Evolutionary conservation across 768 basidiomycete species (phyloP).

Genomic region (Inosperma sp.): DNA sequence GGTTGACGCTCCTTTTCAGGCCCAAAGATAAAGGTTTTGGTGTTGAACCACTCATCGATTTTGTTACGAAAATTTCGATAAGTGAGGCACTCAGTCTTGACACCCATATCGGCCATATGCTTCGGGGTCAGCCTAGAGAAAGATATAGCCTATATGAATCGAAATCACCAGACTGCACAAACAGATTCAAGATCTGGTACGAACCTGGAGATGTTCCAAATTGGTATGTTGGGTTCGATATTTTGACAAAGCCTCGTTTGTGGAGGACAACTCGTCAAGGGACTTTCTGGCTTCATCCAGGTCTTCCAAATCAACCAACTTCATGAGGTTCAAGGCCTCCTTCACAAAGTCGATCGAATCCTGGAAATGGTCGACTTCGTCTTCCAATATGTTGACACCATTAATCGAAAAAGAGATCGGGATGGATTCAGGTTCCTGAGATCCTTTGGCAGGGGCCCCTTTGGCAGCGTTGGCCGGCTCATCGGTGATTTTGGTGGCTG

Average conservation of each 20-base stretch:
- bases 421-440: not conserved
- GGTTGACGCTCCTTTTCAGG: not conserved
- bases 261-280: not conserved
- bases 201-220: not conserved
- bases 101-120: not conserved
- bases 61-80: not conserved
- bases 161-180: not conserved
- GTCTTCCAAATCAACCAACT: not conserved
- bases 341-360: not conserved
- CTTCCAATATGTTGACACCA: not conserved
- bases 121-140: not conserved
- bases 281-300: not conserved
- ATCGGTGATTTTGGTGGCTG: not conserved
- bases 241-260: not conserved
- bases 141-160: not conserved
- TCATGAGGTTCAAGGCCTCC: not conserved
- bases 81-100: not conserved
- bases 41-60: not conserved
- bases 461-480: not conserved
- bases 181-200: not conserved
- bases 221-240: not conserved
- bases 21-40: not conserved
- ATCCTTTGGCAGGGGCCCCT: no score
- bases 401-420: not conserved
- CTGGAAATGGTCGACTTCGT: not conserved